Conservation (phyloP, 768 basidiomycete genomes). For the Clavaria fumosa region DNA sequence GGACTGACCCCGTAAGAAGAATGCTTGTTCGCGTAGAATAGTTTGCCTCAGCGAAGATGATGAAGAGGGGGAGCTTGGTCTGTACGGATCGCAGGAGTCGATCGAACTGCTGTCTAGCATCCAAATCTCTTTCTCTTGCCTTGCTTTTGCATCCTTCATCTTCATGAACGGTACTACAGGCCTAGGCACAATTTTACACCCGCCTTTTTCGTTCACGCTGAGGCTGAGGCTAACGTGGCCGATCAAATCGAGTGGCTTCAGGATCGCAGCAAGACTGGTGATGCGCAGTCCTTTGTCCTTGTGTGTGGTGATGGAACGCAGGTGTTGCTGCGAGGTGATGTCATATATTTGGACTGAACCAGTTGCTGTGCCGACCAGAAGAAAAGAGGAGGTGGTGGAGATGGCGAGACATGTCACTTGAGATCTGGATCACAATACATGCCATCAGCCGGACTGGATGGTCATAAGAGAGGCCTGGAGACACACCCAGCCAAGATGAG, state of each 20-base stretch:
- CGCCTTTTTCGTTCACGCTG: constrained; percentile 20
- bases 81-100: constrained; percentile 2
- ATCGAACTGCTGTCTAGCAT: constrained; percentile 34
- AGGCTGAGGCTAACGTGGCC: constrained; percentile 56
- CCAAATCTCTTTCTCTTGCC: constrained; percentile 58
- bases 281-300: constrained; percentile 55
- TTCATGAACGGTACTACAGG: constrained; percentile 59
- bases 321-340: constrained; percentile 76
- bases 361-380: constrained; percentile 66
- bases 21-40: no score
- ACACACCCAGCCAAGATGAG: constrained; percentile 59
- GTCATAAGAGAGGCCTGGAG: constrained; percentile 5
- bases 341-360: constrained; percentile 74
- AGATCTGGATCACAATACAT: constrained; percentile 34
- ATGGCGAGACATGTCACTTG: constrained; percentile 58
- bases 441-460: constrained; percentile 3
- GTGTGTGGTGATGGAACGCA: constrained; percentile 66
- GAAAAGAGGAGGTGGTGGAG: constrained; percentile 60
- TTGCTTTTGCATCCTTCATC: constrained; percentile 47
- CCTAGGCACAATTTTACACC: constrained; percentile 41
- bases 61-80: no score
- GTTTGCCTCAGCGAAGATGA: no score
- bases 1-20: constrained; percentile 37
- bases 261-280: constrained; percentile 59
- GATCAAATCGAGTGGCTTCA: constrained; percentile 78